Conservation (phyloP, 2,329 filamentous ascomycete genomes). For the Arthrocladium fulminans region DNA sequence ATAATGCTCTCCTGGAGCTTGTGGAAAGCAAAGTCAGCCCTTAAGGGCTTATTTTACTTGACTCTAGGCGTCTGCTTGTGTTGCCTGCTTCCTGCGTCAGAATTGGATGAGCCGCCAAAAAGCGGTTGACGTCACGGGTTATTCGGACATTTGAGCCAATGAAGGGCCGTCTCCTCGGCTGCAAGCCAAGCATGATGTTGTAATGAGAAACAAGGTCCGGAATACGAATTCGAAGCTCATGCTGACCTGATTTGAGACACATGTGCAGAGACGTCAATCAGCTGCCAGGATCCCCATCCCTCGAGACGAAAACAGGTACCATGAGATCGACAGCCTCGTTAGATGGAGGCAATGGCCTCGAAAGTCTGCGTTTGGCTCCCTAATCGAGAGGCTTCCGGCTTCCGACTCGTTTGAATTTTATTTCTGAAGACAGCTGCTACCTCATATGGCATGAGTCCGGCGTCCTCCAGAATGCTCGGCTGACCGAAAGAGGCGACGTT, state of each 20-base stretch:
- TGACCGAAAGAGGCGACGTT: neutral
- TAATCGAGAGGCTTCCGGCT: too few relatives aligned
- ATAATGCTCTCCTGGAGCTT: too few relatives aligned
- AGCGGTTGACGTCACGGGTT: neutral
- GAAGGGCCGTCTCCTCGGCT: neutral
- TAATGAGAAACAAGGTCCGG: neutral
- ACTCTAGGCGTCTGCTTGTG: neutral
- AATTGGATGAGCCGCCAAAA: too few relatives aligned
- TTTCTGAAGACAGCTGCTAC: neutral
- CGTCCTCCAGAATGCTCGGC: neutral
- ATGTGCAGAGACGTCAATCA: too few relatives aligned
- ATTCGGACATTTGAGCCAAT: neutral
- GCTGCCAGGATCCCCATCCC: too few relatives aligned
- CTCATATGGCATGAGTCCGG: constrained; percentile 1
- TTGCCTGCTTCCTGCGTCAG: neutral
- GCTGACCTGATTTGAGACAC: neutral
- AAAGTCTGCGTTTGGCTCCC: neutral
- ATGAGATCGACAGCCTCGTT: neutral
- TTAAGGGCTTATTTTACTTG: too few relatives aligned
- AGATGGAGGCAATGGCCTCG: neutral
- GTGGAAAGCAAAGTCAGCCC: neutral
- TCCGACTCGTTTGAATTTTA: neutral
- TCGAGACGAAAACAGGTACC: too few relatives aligned
- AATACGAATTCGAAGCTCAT: neutral
- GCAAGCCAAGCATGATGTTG: neutral